These are phyloP conservation scores for Penicillium sp. DNA, from an alignment of 2,329 filamentous ascomycete genomes.

Conservation along the genomic window DNA sequence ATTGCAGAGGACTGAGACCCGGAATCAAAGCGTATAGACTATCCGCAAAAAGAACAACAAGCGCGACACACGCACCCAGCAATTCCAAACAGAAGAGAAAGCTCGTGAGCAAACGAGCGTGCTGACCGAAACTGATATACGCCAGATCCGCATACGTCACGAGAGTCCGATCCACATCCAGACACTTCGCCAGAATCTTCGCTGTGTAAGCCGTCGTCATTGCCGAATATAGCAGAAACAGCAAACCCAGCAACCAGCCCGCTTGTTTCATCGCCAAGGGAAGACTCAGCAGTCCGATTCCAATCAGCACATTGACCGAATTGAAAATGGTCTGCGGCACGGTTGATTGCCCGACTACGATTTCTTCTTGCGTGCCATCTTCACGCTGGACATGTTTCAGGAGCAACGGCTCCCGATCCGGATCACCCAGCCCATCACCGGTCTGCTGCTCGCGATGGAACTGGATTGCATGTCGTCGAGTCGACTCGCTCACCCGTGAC, in stretches of 20 bases:
- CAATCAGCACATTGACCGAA: conserved; percentile 90
- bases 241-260: conserved; percentile 83
- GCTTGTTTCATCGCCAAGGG: conserved; percentile 86
- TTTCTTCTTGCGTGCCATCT: conserved; percentile 80
- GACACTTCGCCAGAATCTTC: conserved; percentile 80
- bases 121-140: conserved; percentile 84
- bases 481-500: conserved; percentile 60
- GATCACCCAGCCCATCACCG: conserved; percentile 54
- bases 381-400: conserved; percentile 85
- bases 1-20: conserved; percentile 67
- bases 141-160: conserved; percentile 95
- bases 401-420: conserved; percentile 74
- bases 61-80: conserved; percentile 82
- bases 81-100: conserved; percentile 87
- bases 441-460: conserved; percentile 57
- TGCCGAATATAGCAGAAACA: conserved; percentile 74
- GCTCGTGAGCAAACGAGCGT: conserved; percentile 79
- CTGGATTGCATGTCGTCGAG: conserved; percentile 60
- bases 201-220: conserved; percentile 83
- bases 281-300: conserved; percentile 84
- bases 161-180: conserved; percentile 80
- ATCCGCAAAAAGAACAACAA: conserved; percentile 92
- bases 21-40: conserved; percentile 80
- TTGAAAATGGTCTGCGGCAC: conserved; percentile 96
- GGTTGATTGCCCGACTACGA: conserved; percentile 92